Percentiles rank a stretch among this genome's conserved stretches.
Evolutionary conservation across 2,329 filamentous ascomycete species (phyloP).

Genomic region (Talaromyces amestolkiae): DNA sequence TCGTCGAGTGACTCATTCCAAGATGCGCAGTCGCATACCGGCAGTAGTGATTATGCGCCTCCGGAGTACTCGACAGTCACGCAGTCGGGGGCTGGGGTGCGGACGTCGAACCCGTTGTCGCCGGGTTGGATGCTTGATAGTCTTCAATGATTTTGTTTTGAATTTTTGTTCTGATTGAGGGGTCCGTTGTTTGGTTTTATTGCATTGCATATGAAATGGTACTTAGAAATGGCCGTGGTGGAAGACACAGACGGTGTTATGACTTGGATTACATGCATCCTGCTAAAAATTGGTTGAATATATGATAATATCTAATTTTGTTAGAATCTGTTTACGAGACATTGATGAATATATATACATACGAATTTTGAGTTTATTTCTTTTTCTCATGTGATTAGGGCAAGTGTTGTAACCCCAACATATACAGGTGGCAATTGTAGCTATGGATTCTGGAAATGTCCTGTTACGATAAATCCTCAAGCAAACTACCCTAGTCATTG

Average conservation of each 20-base stretch:
- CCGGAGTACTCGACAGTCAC: conserved; percentile 8
- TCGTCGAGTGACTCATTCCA: background rate
- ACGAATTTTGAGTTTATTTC: background rate
- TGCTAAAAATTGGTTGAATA: background rate
- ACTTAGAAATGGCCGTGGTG: background rate
- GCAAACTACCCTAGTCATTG: background rate
- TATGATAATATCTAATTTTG: background rate
- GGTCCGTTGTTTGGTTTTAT: background rate
- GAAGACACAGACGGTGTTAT: background rate
- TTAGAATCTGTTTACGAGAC: background rate
- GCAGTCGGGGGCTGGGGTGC: background rate
- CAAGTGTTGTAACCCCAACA: background rate
- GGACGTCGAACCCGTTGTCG: background rate
- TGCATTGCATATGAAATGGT: background rate
- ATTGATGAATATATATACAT: background rate
- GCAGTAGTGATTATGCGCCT: background rate
- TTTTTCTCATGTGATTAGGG: background rate
- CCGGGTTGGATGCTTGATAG: conserved; percentile 6
- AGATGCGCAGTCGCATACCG: background rate
- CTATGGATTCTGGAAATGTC: background rate
- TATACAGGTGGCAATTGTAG: background rate
- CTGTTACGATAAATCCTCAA: background rate
- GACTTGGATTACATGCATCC: background rate
- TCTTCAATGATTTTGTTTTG: conserved; percentile 15
- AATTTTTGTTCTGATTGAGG: background rate